Evolutionary conservation across 257 asterid species (phyloP).

Genomic region (Lithospermum erythrorhizon): DNA sequence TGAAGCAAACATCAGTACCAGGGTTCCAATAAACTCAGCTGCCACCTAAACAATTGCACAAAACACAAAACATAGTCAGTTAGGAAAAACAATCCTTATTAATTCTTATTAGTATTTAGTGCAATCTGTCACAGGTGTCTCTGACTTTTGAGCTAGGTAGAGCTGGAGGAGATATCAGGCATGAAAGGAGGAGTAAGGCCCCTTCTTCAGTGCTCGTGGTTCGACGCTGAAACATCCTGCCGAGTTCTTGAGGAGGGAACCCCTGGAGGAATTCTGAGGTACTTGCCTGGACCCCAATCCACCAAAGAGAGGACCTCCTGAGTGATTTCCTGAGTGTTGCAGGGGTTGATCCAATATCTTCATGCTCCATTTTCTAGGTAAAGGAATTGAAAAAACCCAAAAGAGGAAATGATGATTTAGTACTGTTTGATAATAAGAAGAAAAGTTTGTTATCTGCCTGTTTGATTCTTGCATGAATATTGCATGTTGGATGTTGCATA

Average conservation of each 20-base stretch:
- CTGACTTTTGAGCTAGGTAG: slow-evolving; percentile 65
- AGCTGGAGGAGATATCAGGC: slow-evolving; percentile 53
- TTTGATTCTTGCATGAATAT: not conserved
- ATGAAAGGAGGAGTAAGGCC: slow-evolving; percentile 37
- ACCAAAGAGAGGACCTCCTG: slow-evolving; percentile 58
- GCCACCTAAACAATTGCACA: slow-evolving; percentile 42
- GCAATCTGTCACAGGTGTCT: not conserved
- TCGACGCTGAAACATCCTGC: slow-evolving; percentile 52
- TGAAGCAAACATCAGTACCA: slow-evolving; percentile 58
- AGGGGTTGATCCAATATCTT: slow-evolving; percentile 50
- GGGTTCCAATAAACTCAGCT: slow-evolving; percentile 82
- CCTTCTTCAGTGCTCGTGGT: slow-evolving; percentile 64
- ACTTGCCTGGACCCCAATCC: slow-evolving; percentile 28
- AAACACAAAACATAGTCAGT: not conserved
- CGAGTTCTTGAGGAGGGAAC: slow-evolving; percentile 45
- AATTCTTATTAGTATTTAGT: too few relatives aligned
- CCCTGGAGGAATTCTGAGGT: slow-evolving; percentile 16
- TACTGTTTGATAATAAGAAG: too few relatives aligned
- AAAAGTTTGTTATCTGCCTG: too few relatives aligned
- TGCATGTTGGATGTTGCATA: not conserved
- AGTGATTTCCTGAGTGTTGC: slow-evolving; percentile 64
- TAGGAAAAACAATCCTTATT: too few relatives aligned
- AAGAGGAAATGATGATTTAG: not conserved
- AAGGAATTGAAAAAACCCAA: not conserved
- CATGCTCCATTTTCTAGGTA: slow-evolving; percentile 6